Evolutionary conservation across 345 rosid genomes (phyloP).

Genomic region (Boechera retrofracta): DNA sequence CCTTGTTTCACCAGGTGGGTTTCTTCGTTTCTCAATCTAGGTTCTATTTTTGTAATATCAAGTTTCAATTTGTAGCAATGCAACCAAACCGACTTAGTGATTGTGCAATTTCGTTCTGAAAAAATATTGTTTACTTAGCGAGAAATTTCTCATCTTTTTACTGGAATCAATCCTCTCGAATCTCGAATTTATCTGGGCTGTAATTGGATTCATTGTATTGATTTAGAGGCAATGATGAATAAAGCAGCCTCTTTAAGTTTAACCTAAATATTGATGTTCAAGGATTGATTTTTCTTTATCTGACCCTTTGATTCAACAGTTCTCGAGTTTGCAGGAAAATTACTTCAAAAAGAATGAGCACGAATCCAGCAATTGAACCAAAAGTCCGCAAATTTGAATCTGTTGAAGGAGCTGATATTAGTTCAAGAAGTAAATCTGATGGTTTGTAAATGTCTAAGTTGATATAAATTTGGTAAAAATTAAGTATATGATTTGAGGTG

Average conservation of each 20-base stretch:
- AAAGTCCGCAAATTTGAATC: constrained; percentile 59
- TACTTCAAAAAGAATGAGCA: constrained; percentile 53
- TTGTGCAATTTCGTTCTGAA: background rate
- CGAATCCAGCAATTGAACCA: constrained; percentile 45
- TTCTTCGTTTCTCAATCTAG: constrained; percentile 18
- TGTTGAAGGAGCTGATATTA: constrained; percentile 54
- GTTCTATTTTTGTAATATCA: background rate
- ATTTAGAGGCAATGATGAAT: background rate
- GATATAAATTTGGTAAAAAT: too few relatives aligned
- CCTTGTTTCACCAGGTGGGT: constrained; percentile 32
- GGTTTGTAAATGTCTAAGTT: constrained; percentile 41
- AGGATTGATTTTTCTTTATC: background rate
- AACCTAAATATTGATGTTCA: background rate
- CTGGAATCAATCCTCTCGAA: background rate
- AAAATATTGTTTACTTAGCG: too few relatives aligned
- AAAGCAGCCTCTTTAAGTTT: background rate
- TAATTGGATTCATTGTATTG: background rate
- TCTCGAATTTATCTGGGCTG: constrained; percentile 1
- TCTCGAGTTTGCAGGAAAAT: constrained; percentile 42
- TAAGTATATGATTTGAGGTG: background rate
- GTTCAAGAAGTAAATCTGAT: constrained; percentile 52
- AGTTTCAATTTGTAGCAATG: background rate
- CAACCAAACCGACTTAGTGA: background rate
- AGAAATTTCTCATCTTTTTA: constrained; percentile 6
- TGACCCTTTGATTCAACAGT: constrained; percentile 20